Evolutionary conservation across 768 basidiomycete genomes (phyloP).

Genomic region (Suillus lakei): DNA sequence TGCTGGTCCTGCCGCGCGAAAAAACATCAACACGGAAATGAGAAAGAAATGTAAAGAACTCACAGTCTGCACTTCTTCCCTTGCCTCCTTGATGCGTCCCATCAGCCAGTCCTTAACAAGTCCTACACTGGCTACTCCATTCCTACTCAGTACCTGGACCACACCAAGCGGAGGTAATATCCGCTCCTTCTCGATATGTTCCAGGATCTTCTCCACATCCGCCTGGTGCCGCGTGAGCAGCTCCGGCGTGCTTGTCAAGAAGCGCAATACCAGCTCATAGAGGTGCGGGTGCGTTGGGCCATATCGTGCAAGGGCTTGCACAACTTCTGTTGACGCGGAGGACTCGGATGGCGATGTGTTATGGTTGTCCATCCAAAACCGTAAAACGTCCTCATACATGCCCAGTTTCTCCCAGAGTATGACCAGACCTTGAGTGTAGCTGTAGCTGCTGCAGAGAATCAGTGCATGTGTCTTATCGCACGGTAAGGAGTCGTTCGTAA

Average conservation of each 20-base stretch:
- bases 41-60: conserved; percentile 31
- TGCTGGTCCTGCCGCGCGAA: conserved; percentile 69
- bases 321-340: conserved; percentile 51
- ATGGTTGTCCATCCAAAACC: conserved; percentile 89
- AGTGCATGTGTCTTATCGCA: conserved; percentile 92
- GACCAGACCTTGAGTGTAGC: conserved; percentile 85
- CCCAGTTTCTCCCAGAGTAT: conserved; percentile 92
- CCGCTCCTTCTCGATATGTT: conserved; percentile 77
- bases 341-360: conserved; percentile 41
- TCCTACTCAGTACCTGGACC: conserved; percentile 86
- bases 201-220: conserved; percentile 74
- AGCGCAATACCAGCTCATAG: conserved; percentile 87
- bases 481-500: conserved; percentile 64
- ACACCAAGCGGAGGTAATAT: conserved; percentile 92
- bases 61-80: conserved; percentile 81
- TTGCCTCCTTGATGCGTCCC: conserved; percentile 71
- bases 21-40: neutral
- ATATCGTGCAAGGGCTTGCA: conserved; percentile 76
- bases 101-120: conserved; percentile 92
- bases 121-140: conserved; percentile 89
- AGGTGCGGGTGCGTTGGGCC: conserved; percentile 74
- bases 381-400: conserved; percentile 94
- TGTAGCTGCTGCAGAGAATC: conserved; percentile 88
- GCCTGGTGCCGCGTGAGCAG: conserved; percentile 70
- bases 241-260: conserved; percentile 82